phyloP scores from a whole-genome alignment of 2,329 filamentous ascomycete species.

The Phyllosticta paracitricarpa region DNA sequence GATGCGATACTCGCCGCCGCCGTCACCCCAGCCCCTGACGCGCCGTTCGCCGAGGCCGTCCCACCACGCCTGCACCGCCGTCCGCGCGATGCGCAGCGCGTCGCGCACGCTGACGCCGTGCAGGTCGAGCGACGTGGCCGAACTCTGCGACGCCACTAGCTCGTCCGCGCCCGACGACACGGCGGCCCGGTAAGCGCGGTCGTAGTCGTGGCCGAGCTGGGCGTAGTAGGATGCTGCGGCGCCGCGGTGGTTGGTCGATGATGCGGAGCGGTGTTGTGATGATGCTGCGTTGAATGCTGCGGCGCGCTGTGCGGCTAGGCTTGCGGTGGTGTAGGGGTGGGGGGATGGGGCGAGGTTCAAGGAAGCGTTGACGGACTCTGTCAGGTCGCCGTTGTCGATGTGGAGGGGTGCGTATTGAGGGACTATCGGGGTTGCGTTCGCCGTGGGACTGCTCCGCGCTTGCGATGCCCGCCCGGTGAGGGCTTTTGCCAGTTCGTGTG shows the following conservation, averaged over 20 bases:
- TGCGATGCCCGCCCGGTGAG: constrained; percentile 32
- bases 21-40: constrained; percentile 34
- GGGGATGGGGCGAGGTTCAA: constrained; percentile 17
- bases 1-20: constrained; percentile 53
- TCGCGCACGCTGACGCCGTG: constrained; percentile 77
- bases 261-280: constrained; percentile 48
- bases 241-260: constrained; percentile 63
- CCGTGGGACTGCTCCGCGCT: constrained; percentile 17
- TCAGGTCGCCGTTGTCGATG: constrained; percentile 15
- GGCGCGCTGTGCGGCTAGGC: constrained; percentile 37
- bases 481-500: constrained; percentile 49
- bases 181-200: constrained; percentile 47
- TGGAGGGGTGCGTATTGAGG: constrained; percentile 35
- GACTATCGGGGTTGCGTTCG: constrained; percentile 38
- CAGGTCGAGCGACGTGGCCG: constrained; percentile 55
- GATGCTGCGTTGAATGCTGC: constrained; percentile 49
- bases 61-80: constrained; percentile 68
- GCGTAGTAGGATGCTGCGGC: constrained; percentile 69
- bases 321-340: constrained; percentile 28
- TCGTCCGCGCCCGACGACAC: constrained; percentile 58
- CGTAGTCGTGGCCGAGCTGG: constrained; percentile 56
- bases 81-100: constrained; percentile 65
- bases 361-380: constrained; percentile 21
- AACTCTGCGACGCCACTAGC: constrained; percentile 59
- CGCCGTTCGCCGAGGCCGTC: constrained; percentile 55